Conservation (phyloP, 352 stramenopile genomes). For the Pythium rhizo-oryzae region DNA sequence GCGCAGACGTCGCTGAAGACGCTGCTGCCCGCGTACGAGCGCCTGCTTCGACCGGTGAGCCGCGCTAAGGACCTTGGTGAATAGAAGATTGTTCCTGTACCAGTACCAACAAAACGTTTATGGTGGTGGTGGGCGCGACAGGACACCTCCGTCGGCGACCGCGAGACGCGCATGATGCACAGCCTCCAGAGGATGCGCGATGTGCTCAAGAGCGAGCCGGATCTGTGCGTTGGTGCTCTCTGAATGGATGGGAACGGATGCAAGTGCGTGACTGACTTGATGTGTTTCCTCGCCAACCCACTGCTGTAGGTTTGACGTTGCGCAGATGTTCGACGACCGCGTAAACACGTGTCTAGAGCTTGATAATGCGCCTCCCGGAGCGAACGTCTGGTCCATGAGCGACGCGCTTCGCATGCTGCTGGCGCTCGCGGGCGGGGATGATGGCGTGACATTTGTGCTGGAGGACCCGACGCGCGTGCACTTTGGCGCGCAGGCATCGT, state of each 20-base stretch:
- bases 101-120: too few relatives aligned
- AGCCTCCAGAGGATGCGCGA: constrained; percentile 16
- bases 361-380: background rate
- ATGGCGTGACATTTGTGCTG: constrained; percentile 63
- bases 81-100: background rate
- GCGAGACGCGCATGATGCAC: constrained; percentile 12
- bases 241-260: background rate
- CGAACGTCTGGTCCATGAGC: constrained; percentile 23
- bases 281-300: background rate
- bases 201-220: constrained; percentile 14
- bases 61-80: background rate
- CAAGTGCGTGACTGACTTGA: background rate
- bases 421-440: constrained; percentile 51
- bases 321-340: constrained; percentile 17
- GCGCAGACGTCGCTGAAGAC: constrained; percentile 33
- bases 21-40: constrained; percentile 46
- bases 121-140: background rate
- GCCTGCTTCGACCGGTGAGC: constrained; percentile 54
- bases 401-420: constrained; percentile 56
- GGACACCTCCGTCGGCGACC: background rate
- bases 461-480: constrained; percentile 44
- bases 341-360: constrained; percentile 23
- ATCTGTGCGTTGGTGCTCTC: constrained; percentile 18
- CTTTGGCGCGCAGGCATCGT: background rate
- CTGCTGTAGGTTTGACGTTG: constrained; percentile 22